phyloP scores from a whole-genome alignment of 2,329 filamentous ascomycete species.

The Thielaviopsis punctulata region DNA sequence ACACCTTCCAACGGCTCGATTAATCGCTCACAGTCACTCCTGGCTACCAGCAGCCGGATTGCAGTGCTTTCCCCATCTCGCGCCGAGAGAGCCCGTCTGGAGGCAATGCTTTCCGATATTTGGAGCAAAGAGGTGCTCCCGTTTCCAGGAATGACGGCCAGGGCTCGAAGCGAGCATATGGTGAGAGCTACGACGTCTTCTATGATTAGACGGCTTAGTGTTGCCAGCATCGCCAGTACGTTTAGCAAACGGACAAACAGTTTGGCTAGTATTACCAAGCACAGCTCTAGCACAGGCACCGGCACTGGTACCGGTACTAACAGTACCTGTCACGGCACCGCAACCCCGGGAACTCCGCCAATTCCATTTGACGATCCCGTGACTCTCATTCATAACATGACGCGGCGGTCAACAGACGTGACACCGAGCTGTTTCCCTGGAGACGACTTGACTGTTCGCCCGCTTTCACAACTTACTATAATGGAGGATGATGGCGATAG shows the following conservation, averaged over 20 bases:
- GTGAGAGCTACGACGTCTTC: conserved; percentile 67
- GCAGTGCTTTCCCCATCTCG: conserved; percentile 58
- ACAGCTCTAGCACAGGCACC: conserved; percentile 4
- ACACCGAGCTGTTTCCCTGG: conserved; percentile 1
- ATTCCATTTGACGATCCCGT: conserved; percentile 8
- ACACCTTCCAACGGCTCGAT: conserved; percentile 33
- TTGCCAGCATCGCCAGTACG: conserved; percentile 59
- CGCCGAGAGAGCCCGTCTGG: conserved; percentile 60
- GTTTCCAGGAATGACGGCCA: conserved; percentile 60
- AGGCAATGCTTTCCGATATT: conserved; percentile 56
- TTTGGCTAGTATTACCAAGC: conserved; percentile 21
- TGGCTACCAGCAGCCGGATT: conserved; percentile 47
- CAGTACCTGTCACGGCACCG: neutral
- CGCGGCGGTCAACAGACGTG: conserved; percentile 8
- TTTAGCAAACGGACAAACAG: conserved; percentile 58
- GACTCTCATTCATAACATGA: conserved; percentile 9
- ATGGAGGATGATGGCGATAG: conserved; percentile 9
- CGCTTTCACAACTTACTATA: conserved; percentile 7
- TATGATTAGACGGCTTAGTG: conserved; percentile 75
- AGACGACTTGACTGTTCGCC: neutral
- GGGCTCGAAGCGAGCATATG: conserved; percentile 50
- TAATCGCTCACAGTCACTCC: conserved; percentile 62
- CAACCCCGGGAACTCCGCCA: conserved; percentile 5
- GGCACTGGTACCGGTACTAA: conserved; percentile 2
- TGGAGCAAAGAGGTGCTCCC: conserved; percentile 72